phyloP scores from a whole-genome alignment of 306 rosid genomes.

The Erythrophleum fordii region DNA sequence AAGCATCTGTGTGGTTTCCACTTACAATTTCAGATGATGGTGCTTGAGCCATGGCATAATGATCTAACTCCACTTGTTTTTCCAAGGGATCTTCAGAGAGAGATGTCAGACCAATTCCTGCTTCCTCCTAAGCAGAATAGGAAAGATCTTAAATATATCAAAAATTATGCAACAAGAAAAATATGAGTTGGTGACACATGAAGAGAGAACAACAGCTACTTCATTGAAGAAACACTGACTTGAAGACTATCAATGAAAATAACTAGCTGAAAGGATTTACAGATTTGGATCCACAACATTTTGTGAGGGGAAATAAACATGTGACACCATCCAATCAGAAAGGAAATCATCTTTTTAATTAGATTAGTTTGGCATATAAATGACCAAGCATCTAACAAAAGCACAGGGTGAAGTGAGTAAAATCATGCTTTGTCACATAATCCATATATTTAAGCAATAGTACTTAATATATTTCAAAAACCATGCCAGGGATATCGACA shows the following conservation, averaged over 20 bases:
- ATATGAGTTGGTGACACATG: constrained; percentile 22
- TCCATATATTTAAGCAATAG: neutral
- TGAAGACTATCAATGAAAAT: neutral
- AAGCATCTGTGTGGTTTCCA: constrained; percentile 29
- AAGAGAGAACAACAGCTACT: neutral
- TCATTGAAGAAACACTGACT: neutral
- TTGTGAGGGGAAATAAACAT: neutral
- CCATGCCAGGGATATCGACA: neutral
- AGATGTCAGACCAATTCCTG: constrained; percentile 32
- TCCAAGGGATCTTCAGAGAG: constrained; percentile 46
- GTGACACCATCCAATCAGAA: neutral
- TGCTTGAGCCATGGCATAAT: constrained; percentile 37
- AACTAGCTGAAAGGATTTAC: neutral
- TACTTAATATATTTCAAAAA: neutral
- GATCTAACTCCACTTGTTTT: constrained; percentile 60
- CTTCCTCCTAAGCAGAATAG: constrained; percentile 43
- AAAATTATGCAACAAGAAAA: neutral
- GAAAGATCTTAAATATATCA: constrained; percentile 27
- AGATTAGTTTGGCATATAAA: neutral
- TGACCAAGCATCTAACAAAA: neutral
- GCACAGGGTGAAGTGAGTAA: neutral
- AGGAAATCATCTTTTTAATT: neutral
- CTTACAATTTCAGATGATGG: constrained; percentile 55
- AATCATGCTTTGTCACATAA: constrained; percentile 2
- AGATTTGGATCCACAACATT: neutral